Conservation (phyloP, 148 eudicot genomes). For the Amaranthus hypochondriacus region DNA sequence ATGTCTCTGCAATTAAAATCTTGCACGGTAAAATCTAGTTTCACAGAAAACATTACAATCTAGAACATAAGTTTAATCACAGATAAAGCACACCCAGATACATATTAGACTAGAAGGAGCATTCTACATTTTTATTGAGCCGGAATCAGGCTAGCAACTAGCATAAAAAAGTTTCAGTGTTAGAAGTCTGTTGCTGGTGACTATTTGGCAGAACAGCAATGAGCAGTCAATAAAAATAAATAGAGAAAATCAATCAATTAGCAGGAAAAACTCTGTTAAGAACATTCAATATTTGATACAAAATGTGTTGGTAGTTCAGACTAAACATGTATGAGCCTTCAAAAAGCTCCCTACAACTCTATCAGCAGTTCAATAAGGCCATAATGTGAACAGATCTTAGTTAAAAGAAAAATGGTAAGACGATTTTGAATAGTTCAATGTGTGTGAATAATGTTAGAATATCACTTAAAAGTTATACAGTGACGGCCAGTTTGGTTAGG, state of each 20-base stretch:
- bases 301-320: neutral
- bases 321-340: too few species aligned
- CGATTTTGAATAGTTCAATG: too few species aligned
- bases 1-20: constrained; percentile 25
- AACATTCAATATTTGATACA: neutral
- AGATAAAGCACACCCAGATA: neutral
- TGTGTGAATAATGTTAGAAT: too few species aligned
- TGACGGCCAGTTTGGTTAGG: too few species aligned
- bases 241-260: neutral
- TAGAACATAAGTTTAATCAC: neutral
- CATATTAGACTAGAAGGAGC: neutral
- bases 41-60: neutral
- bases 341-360: too few species aligned
- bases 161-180: neutral
- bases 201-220: neutral
- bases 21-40: neutral
- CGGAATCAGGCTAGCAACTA: neutral
- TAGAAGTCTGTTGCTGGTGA: neutral
- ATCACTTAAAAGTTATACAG: too few species aligned
- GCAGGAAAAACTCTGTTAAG: neutral
- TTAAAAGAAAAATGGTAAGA: too few species aligned
- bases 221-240: neutral
- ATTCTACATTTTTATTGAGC: neutral
- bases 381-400: too few species aligned
- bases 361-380: too few species aligned